Base-by-base conservation (phyloP, 306 rosid species). In the Canavalia gladiata region DNA sequence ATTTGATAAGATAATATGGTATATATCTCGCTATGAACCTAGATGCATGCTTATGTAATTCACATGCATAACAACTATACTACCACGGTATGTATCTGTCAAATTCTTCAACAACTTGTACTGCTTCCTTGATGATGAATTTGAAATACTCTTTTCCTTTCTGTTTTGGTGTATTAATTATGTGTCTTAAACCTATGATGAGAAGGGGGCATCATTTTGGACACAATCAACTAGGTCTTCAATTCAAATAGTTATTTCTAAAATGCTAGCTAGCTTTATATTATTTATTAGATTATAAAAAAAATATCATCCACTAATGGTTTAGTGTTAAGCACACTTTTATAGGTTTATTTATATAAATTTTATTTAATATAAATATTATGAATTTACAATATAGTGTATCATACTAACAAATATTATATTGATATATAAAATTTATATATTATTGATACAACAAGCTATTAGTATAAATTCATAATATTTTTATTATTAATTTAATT, bases 11-110 rank as follows among this genome's bases (percentile, higher is more conserved):
- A 46, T 66, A 77, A 33, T 35, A 68, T 66, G 84, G 37, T 57
- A 18, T 18, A 18, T 18, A 68, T 58, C 56, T 35, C 13, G 8
- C 37, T 33, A 47, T 29, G 33, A 67, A 66, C 74, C 63, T n/a
- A 6, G 18, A 51, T 77, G 45, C 57, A 77, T 56, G 70, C 74
- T 72, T 72, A 37, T 83, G 80, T 64, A 78, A 72, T 64, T 54
- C 45, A 72, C 74, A 52, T 71, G 83, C 33, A 62, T 13, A 39
- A 76, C 58, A 77, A 71, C 3, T 11, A 77, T 31, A 76, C 50
- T 34, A 72, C 71, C 72, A 73, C 72, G 1, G 67, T 49, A 67
- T 55, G 28, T 72, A 45, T 51, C 25, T 33, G 50, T 66, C 34
- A 72, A 62, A 39, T 72, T 72, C 66, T 31, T 52, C 71, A 47